Conservation (phyloP, 441 rosid genomes). For the Corymbia citriodora region DNA sequence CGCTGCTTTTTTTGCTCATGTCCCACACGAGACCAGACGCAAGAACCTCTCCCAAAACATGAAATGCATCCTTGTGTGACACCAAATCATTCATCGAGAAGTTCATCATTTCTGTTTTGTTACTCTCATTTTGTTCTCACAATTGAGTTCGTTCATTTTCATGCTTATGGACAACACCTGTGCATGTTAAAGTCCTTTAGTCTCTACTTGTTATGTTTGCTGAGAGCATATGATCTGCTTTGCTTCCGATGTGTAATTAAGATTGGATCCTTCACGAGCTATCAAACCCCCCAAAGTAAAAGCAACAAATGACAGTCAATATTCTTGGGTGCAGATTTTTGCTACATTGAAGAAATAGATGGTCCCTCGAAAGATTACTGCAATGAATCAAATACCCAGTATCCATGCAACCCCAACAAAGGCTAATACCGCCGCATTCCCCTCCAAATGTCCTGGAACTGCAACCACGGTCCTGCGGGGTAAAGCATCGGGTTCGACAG, state of each 20-base stretch:
- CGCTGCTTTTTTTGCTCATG: constrained; percentile 19
- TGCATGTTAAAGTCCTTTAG: too few relatives aligned
- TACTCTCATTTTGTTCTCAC: too few relatives aligned
- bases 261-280: neutral
- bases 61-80: too few relatives aligned
- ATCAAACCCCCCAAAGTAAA: neutral
- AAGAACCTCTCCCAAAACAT: neutral
- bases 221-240: too few relatives aligned
- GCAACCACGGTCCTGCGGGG: constrained; percentile 27
- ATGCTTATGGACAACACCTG: neutral
- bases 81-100: too few relatives aligned
- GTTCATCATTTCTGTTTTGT: too few relatives aligned
- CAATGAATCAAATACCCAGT: neutral
- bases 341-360: constrained; percentile 22
- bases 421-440: constrained; percentile 24
- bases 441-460: constrained; percentile 24
- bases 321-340: constrained; percentile 14
- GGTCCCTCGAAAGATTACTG: constrained; percentile 1
- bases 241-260: neutral
- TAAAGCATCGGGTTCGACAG: constrained; percentile 37
- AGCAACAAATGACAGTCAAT: neutral
- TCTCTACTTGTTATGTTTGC: too few relatives aligned
- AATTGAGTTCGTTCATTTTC: neutral
- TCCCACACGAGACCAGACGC: constrained; percentile 36
- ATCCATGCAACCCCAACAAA: constrained; percentile 4